Evolutionary conservation across 2,329 filamentous ascomycete genomes (phyloP), one percentile per base, ranked within the genome.

Genomic region (Falciphora oryzae): DNA sequence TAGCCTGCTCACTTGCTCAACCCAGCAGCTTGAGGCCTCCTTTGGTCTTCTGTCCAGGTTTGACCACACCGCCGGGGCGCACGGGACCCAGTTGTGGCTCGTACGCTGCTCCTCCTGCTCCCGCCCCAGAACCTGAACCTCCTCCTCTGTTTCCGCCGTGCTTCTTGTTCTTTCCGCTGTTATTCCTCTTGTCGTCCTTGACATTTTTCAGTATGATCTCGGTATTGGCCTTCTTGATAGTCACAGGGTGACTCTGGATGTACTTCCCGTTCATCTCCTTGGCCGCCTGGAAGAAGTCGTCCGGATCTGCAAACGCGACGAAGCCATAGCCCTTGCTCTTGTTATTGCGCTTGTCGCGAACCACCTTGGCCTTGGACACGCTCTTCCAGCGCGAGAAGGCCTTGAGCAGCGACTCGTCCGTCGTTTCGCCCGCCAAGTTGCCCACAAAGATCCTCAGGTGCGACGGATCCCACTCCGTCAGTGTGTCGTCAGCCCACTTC

Each of bases 231-330:
- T 95, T 91, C 76, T 91, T 89, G 69, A 98, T 85, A 31, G 91
- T 81, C 32, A 97, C 91, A 0, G 95, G 95, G 76, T 98, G 95
- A 75, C 93, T 97, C 72, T 96, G 94, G 74, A 99, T 98, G 78
- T 99, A 99, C 79, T 99, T 98, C 71, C 93, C 93, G 73, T 97
- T 91, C 95, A 98, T 98, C 79, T 98, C 94, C 79, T 95, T 93
- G 71, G 93, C 94, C 1, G 95, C 94, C 72, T 92, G 87, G 81
- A 99, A 98, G 75, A 96, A 98, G 73, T 97, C 93, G 75, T 99
- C 95, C 35, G 93, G 91, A 73, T 97, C 91, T 71, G 89, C 90
- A 78, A 99, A 98, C 76, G 92, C 95, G 65, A 99, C 93, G 73
- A 99, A 99, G 3, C 95, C 95, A 74, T 92, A 99, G 0, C 94